Conservation (phyloP, 108 stramenopile species). For the Skeletonema marinoi region DNA sequence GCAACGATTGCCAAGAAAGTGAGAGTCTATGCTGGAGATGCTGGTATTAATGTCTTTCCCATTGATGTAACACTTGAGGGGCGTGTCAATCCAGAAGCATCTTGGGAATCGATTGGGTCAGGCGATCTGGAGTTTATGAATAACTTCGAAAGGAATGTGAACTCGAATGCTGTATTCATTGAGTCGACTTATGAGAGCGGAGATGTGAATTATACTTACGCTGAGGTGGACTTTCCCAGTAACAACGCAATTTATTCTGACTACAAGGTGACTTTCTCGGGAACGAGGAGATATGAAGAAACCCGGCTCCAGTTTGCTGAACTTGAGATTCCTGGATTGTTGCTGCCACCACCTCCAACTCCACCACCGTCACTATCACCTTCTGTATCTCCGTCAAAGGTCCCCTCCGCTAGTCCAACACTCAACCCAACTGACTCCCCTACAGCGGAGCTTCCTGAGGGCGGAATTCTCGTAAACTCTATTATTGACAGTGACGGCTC, state of each 20-base stretch:
- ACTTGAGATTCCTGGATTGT: slow-evolving; percentile 5
- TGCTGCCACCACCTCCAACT: slow-evolving; percentile 7
- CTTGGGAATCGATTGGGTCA: background rate
- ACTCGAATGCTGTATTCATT: slow-evolving; percentile 3
- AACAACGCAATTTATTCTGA: slow-evolving; percentile 22
- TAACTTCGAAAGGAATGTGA: background rate
- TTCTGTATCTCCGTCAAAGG: slow-evolving; percentile 1
- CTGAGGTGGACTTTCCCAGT: slow-evolving; percentile 8
- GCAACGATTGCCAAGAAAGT: slow-evolving; percentile 7
- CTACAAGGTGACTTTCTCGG: slow-evolving; percentile 17
- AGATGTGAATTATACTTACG: slow-evolving; percentile 6
- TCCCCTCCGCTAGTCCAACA: background rate
- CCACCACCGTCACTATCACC: slow-evolving; percentile 1
- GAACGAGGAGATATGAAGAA: background rate
- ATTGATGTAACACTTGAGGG: background rate
- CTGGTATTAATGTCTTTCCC: background rate
- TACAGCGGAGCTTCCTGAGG: background rate
- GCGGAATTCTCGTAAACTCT: background rate
- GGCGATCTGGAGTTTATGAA: background rate
- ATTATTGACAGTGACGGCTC: background rate
- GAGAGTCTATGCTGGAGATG: background rate
- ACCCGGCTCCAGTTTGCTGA: slow-evolving; percentile 2
- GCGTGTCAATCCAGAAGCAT: background rate
- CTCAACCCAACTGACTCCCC: background rate
- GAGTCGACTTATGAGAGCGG: slow-evolving; percentile 24